These are phyloP conservation scores for Hydrangea macrophylla DNA, from an alignment of 148 eudicot genomes.

Conservation along the genomic window DNA sequence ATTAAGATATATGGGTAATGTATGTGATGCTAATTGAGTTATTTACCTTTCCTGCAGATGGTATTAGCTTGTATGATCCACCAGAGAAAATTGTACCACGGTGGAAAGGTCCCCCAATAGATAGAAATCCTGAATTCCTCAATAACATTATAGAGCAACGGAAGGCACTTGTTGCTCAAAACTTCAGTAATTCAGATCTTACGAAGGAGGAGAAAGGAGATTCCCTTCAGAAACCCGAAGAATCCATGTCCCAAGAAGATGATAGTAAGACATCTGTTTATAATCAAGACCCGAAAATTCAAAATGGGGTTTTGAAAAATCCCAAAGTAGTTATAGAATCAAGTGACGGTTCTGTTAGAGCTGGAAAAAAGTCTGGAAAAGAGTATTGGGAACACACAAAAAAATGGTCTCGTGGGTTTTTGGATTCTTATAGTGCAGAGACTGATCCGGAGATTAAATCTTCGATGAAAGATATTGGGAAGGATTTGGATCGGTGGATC, in stretches of 20 bases:
- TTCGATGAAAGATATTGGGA: constrained; percentile 82
- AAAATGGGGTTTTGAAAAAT: constrained; percentile 21
- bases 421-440: constrained; percentile 79
- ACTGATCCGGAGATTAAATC: constrained; percentile 74
- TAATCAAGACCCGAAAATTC: constrained; percentile 20
- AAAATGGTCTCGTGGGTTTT: constrained; percentile 83
- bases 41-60: constrained; percentile 48
- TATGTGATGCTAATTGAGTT: not conserved
- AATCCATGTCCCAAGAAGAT: constrained; percentile 26
- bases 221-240: constrained; percentile 25
- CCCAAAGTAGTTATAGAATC: constrained; percentile 68
- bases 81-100: constrained; percentile 84
- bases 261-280: constrained; percentile 19
- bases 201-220: constrained; percentile 12
- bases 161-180: constrained; percentile 22
- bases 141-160: constrained; percentile 30
- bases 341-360: constrained; percentile 79
- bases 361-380: constrained; percentile 77
- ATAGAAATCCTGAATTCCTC: constrained; percentile 50
- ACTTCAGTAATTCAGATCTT: constrained; percentile 17
- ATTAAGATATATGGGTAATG: too few relatives aligned
- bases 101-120: constrained; percentile 89
- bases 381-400: constrained; percentile 94
- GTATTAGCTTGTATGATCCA: constrained; percentile 86
- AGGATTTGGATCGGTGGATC: constrained; percentile 91